Conservation (phyloP, 805 yeast species). For the Candida krabiensis region DNA sequence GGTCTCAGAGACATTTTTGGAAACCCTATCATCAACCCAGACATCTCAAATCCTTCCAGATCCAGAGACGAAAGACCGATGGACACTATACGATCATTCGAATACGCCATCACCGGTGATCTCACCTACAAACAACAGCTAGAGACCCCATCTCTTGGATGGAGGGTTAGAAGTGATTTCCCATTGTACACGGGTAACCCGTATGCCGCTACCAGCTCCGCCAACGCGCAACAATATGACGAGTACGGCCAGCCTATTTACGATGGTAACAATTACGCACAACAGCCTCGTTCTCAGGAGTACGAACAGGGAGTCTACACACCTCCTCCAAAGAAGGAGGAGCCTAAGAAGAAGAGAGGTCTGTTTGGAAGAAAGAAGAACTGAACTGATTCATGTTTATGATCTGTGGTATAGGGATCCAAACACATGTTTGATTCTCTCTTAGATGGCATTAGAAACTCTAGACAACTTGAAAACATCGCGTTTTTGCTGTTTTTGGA, state of each 20-base stretch:
- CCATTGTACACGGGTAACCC: conserved; percentile 48
- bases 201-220: conserved; percentile 27
- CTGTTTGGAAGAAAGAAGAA: conserved; percentile 65
- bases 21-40: conserved; percentile 71
- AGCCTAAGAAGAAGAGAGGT: conserved; percentile 72
- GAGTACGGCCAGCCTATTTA: conserved; percentile 40
- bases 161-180: conserved; percentile 83
- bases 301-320: conserved; percentile 39
- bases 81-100: conserved; percentile 93
- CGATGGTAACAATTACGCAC: conserved; percentile 28
- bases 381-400: conserved; percentile 1
- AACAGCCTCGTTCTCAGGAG: conserved; percentile 8
- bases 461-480: too few species aligned
- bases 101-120: conserved; percentile 93
- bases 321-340: conserved; percentile 44
- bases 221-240: conserved; percentile 33
- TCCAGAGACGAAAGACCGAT: conserved; percentile 93
- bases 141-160: conserved; percentile 78
- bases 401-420: too few species aligned
- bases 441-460: too few species aligned
- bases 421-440: too few species aligned
- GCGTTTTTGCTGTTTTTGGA: too few species aligned
- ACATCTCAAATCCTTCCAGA: conserved; percentile 90
- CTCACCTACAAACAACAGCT: conserved; percentile 72
- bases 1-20: conserved; percentile 85